Evolutionary conservation across 1,284 basidiomycete species (phyloP).

Genomic region (Veloboletus limbatus): DNA sequence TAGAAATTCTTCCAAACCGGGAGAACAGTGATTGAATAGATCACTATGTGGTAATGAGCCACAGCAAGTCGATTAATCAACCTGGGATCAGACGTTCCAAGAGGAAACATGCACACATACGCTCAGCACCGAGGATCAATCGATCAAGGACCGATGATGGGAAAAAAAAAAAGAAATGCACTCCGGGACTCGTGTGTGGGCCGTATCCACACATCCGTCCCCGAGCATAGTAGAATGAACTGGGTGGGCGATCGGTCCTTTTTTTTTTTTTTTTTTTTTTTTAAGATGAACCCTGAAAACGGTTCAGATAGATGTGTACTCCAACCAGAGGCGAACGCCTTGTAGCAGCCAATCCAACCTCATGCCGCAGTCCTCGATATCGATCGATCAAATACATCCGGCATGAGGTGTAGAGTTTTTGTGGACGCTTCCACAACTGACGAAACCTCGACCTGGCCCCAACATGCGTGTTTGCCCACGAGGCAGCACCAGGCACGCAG

Average conservation of each 20-base stretch:
- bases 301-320: no score
- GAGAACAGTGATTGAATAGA: no score
- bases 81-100: background rate
- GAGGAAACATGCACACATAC: background rate
- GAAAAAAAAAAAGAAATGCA: no score
- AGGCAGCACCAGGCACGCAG: slow-evolving; percentile 3
- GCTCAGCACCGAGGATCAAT: background rate
- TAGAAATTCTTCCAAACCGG: no score
- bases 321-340: slow-evolving; percentile 2
- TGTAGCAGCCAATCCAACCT: background rate
- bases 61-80: slow-evolving; percentile 8
- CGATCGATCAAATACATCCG: slow-evolving; percentile 11
- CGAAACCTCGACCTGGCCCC: slow-evolving; percentile 2
- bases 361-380: background rate
- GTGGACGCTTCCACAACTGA: slow-evolving; percentile 4
- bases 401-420: slow-evolving; percentile 22
- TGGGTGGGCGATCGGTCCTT: background rate
- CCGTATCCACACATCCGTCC: no score
- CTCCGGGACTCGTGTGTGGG: no score
- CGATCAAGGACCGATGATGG: background rate
- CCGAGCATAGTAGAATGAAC: background rate
- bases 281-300: background rate
- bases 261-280: no score
- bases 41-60: background rate
- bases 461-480: slow-evolving; percentile 16